Percentiles rank a stretch among this genome's conserved stretches.
phyloP scores from a whole-genome alignment of 257 asterid genomes.

The Capsicum chinense region DNA sequence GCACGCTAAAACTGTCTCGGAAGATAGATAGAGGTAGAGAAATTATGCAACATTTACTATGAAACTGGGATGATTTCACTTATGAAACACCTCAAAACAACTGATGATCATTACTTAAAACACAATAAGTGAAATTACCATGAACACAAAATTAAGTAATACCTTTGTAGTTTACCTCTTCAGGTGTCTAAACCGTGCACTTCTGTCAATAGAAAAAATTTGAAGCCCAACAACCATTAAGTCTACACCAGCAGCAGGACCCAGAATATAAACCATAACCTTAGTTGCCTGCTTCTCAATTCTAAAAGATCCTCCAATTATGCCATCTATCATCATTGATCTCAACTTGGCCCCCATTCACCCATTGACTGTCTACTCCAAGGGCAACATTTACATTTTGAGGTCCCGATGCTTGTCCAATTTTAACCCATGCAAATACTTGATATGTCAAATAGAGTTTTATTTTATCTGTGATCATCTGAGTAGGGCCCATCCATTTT shows the following conservation, averaged over 20 bases:
- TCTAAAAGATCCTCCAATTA: too few relatives aligned
- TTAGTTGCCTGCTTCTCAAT: too few relatives aligned
- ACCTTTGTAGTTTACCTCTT: constrained; percentile 71
- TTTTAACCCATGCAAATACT: constrained; percentile 91
- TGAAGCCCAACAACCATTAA: constrained; percentile 90
- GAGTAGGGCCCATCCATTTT: constrained; percentile 98
- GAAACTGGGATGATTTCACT: background rate
- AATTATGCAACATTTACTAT: too few relatives aligned
- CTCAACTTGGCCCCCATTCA: constrained; percentile 63
- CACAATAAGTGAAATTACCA: background rate
- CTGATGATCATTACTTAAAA: background rate
- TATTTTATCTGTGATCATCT: constrained; percentile 69
- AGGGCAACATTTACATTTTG: constrained; percentile 79
- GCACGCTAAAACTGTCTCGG: too few relatives aligned
- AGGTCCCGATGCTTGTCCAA: constrained; percentile 61
- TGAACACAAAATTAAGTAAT: background rate
- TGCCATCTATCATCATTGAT: too few relatives aligned
- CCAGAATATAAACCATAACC: constrained; percentile 69
- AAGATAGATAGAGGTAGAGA: too few relatives aligned
- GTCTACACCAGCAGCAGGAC: constrained; percentile 82
- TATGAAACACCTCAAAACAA: background rate
- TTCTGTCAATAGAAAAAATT: constrained; percentile 74
- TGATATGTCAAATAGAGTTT: constrained; percentile 84
- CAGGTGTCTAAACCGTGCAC: constrained; percentile 61
- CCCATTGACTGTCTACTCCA: constrained; percentile 86